Evolutionary conservation across 2,329 filamentous ascomycete species (phyloP).

Genomic region (Thielaviopsis ethacetica): DNA sequence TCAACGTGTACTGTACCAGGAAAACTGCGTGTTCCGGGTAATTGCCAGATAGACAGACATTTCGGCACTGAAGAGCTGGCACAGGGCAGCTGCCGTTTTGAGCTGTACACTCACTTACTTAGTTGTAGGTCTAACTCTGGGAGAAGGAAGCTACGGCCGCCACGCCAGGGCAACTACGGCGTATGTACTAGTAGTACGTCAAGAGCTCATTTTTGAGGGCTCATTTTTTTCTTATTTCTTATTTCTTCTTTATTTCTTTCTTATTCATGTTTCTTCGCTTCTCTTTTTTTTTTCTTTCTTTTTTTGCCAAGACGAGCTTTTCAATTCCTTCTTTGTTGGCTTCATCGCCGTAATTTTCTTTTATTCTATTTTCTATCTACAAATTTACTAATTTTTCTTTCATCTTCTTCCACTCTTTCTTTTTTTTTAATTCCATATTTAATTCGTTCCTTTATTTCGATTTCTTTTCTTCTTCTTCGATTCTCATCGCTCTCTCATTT

Average conservation of each 20-base stretch:
- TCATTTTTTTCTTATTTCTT: not conserved
- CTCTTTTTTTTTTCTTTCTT: not conserved
- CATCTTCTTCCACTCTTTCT: conserved; percentile 1
- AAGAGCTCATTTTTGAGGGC: no score
- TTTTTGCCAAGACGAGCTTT: not conserved
- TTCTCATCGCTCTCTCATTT: not conserved
- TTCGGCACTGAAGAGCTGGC: no score
- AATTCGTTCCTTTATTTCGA: not conserved
- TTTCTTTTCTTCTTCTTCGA: not conserved
- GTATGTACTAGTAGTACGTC: no score
- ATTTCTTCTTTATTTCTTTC: not conserved
- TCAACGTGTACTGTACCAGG: no score
- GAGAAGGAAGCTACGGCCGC: not conserved
- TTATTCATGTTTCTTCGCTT: not conserved
- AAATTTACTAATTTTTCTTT: not conserved
- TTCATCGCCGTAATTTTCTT: not conserved
- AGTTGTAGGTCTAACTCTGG: no score
- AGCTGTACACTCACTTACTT: not conserved
- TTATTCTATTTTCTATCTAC: not conserved
- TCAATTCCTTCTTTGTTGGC: not conserved
- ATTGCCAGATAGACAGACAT: not conserved
- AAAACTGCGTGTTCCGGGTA: not conserved
- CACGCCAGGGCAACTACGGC: not conserved
- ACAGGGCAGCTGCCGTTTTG: not conserved
- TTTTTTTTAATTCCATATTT: not conserved